Evolutionary conservation across 2,329 filamentous ascomycete genomes (phyloP).

Genomic region (Trichoderma simmonsii): DNA sequence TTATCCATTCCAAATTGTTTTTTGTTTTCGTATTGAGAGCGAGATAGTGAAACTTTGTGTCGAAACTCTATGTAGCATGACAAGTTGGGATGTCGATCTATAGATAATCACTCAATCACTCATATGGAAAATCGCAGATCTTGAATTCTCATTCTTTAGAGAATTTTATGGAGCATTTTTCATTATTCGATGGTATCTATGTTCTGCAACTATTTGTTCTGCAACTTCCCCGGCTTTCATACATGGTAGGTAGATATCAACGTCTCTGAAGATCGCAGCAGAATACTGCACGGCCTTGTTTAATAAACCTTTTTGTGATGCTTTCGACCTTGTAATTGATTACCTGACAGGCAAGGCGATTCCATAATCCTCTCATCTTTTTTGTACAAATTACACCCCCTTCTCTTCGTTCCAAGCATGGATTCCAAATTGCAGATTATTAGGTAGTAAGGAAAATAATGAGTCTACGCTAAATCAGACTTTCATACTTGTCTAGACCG

Average conservation of each 20-base stretch:
- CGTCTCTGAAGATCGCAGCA: neutral
- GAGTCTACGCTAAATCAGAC: slow-evolving; percentile 49
- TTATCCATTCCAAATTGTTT: neutral
- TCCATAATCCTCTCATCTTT: neutral
- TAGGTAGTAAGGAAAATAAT: neutral
- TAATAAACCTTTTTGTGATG: neutral
- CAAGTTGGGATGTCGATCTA: neutral
- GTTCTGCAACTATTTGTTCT: neutral
- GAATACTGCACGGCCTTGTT: neutral
- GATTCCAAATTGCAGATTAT: neutral
- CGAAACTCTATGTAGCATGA: neutral
- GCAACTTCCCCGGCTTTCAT: neutral
- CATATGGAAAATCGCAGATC: neutral
- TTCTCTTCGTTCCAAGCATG: neutral
- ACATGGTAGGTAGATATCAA: neutral
- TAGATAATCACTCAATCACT: neutral
- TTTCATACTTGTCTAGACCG: slow-evolving; percentile 66
- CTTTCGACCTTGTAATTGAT: neutral
- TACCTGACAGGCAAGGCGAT: neutral
- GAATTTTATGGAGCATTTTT: neutral
- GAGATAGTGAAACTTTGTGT: neutral
- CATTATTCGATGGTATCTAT: neutral
- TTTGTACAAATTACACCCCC: neutral
- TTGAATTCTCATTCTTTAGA: neutral
- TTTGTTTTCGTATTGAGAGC: neutral